These are phyloP conservation scores for Agapanthus africanus DNA, from an alignment of 106 monocot species.

Conservation along the genomic window DNA sequence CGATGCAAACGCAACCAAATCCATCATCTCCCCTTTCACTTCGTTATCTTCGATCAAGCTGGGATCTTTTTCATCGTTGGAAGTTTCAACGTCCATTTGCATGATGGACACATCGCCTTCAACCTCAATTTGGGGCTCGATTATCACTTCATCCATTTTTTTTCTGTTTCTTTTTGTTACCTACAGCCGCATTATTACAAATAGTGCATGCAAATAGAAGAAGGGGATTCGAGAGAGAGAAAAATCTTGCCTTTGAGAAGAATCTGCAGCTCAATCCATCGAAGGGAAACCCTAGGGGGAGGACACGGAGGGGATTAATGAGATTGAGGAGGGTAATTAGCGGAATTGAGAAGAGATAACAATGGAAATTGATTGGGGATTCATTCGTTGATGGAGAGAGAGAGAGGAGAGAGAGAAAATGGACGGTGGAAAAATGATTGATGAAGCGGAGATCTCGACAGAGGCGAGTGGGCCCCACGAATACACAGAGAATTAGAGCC, in stretches of 20 bases:
- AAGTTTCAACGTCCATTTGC: slow-evolving; percentile 15
- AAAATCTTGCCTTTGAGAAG: neutral
- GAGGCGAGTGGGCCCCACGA: no score
- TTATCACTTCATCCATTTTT: neutral
- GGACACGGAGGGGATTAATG: neutral
- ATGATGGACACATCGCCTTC: slow-evolving; percentile 5
- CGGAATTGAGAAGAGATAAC: neutral
- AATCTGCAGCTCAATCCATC: neutral
- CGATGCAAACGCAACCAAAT: slow-evolving; percentile 10
- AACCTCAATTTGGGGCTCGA: neutral
- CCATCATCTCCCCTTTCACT: neutral
- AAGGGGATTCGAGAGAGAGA: neutral
- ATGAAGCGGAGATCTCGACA: neutral
- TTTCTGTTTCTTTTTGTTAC: neutral
- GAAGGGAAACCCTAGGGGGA: neutral
- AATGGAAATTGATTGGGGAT: no score
- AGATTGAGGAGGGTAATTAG: slow-evolving; percentile 3
- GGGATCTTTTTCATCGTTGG: neutral
- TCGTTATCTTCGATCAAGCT: neutral
- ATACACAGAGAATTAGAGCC: no score
- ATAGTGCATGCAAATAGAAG: neutral
- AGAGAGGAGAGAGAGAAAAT: neutral
- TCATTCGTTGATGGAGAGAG: neutral
- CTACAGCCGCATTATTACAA: neutral
- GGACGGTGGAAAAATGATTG: slow-evolving; percentile 1